Conservation (phyloP, 331 rosid species). For the Spiraea crenata region DNA sequence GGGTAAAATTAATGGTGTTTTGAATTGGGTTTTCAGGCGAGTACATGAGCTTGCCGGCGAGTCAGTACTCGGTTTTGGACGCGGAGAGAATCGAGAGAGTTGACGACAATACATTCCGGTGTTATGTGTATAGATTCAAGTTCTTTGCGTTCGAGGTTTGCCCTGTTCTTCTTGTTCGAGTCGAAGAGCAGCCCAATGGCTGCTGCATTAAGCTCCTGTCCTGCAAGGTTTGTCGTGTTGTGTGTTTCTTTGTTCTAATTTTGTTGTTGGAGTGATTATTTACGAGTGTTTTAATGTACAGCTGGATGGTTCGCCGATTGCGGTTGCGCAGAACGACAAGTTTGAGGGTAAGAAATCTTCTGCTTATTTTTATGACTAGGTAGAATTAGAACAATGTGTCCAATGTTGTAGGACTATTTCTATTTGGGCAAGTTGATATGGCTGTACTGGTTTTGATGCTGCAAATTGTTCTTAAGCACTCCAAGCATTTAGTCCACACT, state of each 20-base stretch:
- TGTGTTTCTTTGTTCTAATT: neutral
- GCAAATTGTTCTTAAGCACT: neutral
- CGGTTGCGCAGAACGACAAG: slow-evolving; percentile 86
- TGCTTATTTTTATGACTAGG: neutral
- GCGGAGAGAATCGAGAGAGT: slow-evolving; percentile 96
- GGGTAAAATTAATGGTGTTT: neutral
- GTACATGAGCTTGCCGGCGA: slow-evolving; percentile 91
- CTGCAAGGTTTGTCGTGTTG: slow-evolving; percentile 59
- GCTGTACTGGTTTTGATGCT: neutral
- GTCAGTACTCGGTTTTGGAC: slow-evolving; percentile 95
- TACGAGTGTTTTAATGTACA: slow-evolving; percentile 20
- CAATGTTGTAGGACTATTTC: neutral
- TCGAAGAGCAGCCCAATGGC: slow-evolving; percentile 79
- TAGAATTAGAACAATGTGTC: neutral
- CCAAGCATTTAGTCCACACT: neutral
- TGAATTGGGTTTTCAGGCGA: slow-evolving; percentile 52
- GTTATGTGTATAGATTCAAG: slow-evolving; percentile 78
- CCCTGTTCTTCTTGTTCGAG: slow-evolving; percentile 86
- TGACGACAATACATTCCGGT: slow-evolving; percentile 79
- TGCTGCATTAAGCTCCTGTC: slow-evolving; percentile 88
- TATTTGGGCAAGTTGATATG: neutral
- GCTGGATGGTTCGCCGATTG: slow-evolving; percentile 90
- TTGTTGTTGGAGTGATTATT: neutral
- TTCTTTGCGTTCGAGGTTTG: slow-evolving; percentile 84
- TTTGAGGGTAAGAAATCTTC: slow-evolving; percentile 64